Evolutionary conservation across 2,329 filamentous ascomycete genomes (phyloP).

Genomic region (Arthrobotrys iridis): DNA sequence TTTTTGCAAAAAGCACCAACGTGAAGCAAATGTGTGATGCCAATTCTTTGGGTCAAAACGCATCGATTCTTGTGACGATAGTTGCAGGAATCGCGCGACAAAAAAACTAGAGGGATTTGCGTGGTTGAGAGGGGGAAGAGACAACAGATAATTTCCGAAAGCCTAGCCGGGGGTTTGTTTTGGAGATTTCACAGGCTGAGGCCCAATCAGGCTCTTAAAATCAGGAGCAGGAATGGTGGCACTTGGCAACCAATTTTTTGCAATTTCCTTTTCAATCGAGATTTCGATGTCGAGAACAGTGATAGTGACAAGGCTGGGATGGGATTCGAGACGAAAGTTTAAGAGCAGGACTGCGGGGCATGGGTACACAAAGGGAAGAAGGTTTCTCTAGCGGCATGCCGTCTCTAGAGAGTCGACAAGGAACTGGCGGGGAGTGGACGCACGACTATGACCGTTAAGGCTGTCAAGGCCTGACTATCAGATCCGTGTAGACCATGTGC

Average conservation of each 20-base stretch:
- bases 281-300: slow-evolving; percentile 22
- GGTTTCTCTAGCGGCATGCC: slow-evolving; percentile 37
- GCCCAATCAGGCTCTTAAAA: slow-evolving; percentile 23
- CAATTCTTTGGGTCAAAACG: slow-evolving; percentile 13
- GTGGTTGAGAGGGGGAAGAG: not conserved
- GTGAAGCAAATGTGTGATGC: slow-evolving; percentile 24
- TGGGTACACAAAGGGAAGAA: slow-evolving; percentile 31
- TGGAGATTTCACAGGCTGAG: slow-evolving; percentile 3
- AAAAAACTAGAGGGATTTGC: not conserved
- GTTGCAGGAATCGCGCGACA: slow-evolving; percentile 39
- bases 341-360: slow-evolving; percentile 4
- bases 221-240: slow-evolving; percentile 7
- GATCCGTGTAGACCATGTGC: not conserved
- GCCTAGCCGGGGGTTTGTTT: slow-evolving; percentile 10
- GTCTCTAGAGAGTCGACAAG: not conserved
- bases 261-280: slow-evolving; percentile 29
- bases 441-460: slow-evolving; percentile 35
- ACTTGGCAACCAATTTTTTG: slow-evolving; percentile 24
- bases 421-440: slow-evolving; percentile 9
- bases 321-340: slow-evolving; percentile 4
- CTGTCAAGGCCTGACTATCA: slow-evolving; percentile 12
- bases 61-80: slow-evolving; percentile 7
- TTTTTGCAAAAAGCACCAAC: not conserved
- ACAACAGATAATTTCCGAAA: slow-evolving; percentile 37
- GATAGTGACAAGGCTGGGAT: slow-evolving; percentile 16